phyloP scores from a whole-genome alignment of 805 yeast genomes.

The Blastobotrys robertii region DNA sequence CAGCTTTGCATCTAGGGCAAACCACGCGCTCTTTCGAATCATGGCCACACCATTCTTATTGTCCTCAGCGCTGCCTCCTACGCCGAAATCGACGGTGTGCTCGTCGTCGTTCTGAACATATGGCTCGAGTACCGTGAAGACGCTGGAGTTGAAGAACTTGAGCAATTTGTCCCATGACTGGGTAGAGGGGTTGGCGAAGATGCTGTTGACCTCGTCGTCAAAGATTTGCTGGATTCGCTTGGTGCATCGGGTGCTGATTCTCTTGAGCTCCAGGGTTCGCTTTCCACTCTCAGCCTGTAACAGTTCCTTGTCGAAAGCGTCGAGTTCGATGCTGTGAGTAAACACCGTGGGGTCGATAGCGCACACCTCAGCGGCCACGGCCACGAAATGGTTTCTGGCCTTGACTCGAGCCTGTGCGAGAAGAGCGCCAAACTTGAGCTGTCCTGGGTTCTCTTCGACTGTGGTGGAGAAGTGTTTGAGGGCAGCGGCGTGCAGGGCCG shows the following conservation, averaged over 20 bases:
- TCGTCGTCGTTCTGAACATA: constrained; percentile 23
- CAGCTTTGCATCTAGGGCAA: constrained; percentile 43
- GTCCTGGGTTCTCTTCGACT: constrained; percentile 18
- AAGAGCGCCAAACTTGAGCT: constrained; percentile 11
- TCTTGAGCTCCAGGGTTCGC: constrained; percentile 32
- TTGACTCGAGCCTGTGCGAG: constrained; percentile 13
- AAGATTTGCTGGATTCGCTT: constrained; percentile 17
- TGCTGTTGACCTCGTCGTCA: constrained; percentile 37
- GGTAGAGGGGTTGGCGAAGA: constrained; percentile 40
- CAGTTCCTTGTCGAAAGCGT: constrained; percentile 26
- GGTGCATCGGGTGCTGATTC: constrained; percentile 29
- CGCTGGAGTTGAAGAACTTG: constrained; percentile 32
- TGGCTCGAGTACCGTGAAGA: constrained; percentile 25
- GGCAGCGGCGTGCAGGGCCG: constrained; percentile 29
- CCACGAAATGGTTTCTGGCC: constrained; percentile 22
- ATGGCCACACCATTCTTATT: constrained; percentile 34
- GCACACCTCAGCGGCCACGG: constrained; percentile 28
- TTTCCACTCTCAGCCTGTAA: constrained; percentile 26
- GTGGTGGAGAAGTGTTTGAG: constrained; percentile 23
- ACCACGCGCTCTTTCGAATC: constrained; percentile 56
- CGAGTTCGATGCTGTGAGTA: constrained; percentile 17
- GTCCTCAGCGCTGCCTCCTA: constrained; percentile 44
- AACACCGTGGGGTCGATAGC: constrained; percentile 26
- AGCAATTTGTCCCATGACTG: constrained; percentile 55
- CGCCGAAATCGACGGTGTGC: constrained; percentile 42